phyloP scores from a whole-genome alignment of 352 stramenopile species.

The Phytophthora sansomeana region DNA sequence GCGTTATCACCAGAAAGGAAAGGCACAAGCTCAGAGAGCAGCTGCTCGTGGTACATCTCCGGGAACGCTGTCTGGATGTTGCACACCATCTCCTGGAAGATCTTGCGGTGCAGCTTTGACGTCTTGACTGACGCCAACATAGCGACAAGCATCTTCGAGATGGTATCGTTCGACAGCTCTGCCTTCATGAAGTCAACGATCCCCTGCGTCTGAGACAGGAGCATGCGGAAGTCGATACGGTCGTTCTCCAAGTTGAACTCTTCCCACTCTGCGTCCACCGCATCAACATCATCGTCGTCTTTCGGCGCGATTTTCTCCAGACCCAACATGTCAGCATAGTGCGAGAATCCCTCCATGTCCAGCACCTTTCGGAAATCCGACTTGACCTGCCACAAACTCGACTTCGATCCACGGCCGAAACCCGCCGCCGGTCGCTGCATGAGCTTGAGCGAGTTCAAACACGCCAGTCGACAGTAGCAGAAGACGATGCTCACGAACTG shows the following conservation, averaged over 20 bases:
- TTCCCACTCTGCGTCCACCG: constrained; percentile 84
- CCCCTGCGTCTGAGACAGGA: constrained; percentile 69
- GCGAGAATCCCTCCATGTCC: constrained; percentile 73
- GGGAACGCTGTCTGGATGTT: constrained; percentile 85
- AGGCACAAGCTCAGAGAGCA: constrained; percentile 73
- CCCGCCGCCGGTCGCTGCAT: constrained; percentile 60
- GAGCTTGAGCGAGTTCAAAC: constrained; percentile 86
- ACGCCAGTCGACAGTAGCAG: constrained; percentile 83
- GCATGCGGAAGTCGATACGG: constrained; percentile 87
- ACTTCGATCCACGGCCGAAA: constrained; percentile 66
- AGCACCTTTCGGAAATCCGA: constrained; percentile 83
- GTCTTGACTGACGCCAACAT: constrained; percentile 89
- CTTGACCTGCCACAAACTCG: constrained; percentile 86
- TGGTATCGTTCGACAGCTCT: constrained; percentile 75
- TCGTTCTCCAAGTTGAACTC: constrained; percentile 89
- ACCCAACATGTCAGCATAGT: constrained; percentile 83
- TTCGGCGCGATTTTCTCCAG: constrained; percentile 47
- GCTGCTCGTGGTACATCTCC: constrained; percentile 63
- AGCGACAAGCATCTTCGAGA: constrained; percentile 86
- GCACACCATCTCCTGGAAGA: constrained; percentile 90
- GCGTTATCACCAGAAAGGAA: constrained; percentile 86
- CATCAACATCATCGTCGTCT: constrained; percentile 38
- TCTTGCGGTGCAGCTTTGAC: constrained; percentile 87
- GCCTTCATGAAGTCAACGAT: constrained; percentile 71
- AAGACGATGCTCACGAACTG: constrained; percentile 84